These are phyloP conservation scores for Penicillium digitatum DNA, from an alignment of 2,329 filamentous ascomycete species.

Conservation along the genomic window DNA sequence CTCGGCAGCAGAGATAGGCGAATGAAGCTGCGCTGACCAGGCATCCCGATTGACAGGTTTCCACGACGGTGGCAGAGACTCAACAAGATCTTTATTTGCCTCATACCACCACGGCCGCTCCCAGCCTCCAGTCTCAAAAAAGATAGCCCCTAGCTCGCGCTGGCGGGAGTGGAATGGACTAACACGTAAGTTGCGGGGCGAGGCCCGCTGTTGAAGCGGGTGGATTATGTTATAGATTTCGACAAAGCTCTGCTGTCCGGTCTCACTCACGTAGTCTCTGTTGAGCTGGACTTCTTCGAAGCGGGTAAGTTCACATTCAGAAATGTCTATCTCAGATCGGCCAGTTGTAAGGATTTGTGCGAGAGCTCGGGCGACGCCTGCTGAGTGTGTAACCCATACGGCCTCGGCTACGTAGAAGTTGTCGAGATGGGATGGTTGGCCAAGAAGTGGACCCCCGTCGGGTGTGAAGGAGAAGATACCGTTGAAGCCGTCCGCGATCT, in stretches of 20 bases:
- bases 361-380: conserved; percentile 58
- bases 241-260: conserved; percentile 58
- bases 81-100: conserved; percentile 51
- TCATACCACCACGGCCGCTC: conserved; percentile 63
- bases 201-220: conserved; percentile 55
- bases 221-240: conserved; percentile 64
- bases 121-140: conserved; percentile 59
- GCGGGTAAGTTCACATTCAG: conserved; percentile 57
- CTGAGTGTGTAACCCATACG: conserved; percentile 65
- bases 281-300: conserved; percentile 61
- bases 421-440: conserved; percentile 55
- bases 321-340: conserved; percentile 53
- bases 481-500: conserved; percentile 60
- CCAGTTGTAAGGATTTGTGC: conserved; percentile 58
- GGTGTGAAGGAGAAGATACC: conserved; percentile 65
- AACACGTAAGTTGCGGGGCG: conserved; percentile 56
- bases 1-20: conserved; percentile 57
- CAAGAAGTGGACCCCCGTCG: conserved; percentile 59
- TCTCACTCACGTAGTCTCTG: conserved; percentile 55
- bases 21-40: conserved; percentile 58
- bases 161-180: conserved; percentile 58
- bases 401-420: conserved; percentile 63
- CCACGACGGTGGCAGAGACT: conserved; percentile 53
- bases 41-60: conserved; percentile 53
- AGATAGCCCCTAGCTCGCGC: conserved; percentile 49